Base-by-base conservation (phyloP, 1,284 basidiomycete genomes). In the Ustanciosporium gigantosporum region DNA sequence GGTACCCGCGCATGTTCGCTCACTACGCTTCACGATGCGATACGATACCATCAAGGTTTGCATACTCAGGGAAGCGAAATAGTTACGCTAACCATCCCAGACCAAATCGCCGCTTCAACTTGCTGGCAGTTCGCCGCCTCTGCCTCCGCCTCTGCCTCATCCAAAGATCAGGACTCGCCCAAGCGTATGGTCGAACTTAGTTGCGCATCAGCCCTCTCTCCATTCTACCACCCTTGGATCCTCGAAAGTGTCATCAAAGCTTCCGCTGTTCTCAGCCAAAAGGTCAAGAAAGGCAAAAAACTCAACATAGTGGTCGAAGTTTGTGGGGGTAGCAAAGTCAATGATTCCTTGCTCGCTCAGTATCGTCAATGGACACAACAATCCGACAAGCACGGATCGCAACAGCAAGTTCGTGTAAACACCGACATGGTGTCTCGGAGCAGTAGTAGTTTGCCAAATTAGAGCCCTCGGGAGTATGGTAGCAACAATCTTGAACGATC, bases 241-340 rank as follows among this genome's bases (percentile, higher is more conserved):
- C 25, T 64, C n/a, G 15, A 37, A n/a, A 31, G 43, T 14, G 5
- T 62, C 3, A 24, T 61, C 11, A 17, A 46, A 8, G 29, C 42
- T 15, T 46, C 16, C 7, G 22, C 25, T 4, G 27, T 7, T 11
- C 27, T 55, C 7, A 36, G 25, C 21, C 20, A 6, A 3, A 42
- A 43, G 16, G 36, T 36, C 25, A 43, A 48, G 43, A 27, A 24
- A 3, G 46, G 35, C 5, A 31, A 13, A 14, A 60, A 36, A 38
- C 23, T 56, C 13, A 59, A 61, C 14, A 38, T 77, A 4, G 66
- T 73, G 4, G 46, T 75, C 2, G 49, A 76, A 34, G 72, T 74
- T 20, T 77, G 74, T 39, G 74, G 74, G 2, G 74, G 74, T 1
- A 58, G 44, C 27, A 69, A 69, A 38, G 44, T 61, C 0, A 57